These are phyloP conservation scores for Melaleuca quinquenervia DNA, from an alignment of 345 rosid species.

Conservation along the genomic window DNA sequence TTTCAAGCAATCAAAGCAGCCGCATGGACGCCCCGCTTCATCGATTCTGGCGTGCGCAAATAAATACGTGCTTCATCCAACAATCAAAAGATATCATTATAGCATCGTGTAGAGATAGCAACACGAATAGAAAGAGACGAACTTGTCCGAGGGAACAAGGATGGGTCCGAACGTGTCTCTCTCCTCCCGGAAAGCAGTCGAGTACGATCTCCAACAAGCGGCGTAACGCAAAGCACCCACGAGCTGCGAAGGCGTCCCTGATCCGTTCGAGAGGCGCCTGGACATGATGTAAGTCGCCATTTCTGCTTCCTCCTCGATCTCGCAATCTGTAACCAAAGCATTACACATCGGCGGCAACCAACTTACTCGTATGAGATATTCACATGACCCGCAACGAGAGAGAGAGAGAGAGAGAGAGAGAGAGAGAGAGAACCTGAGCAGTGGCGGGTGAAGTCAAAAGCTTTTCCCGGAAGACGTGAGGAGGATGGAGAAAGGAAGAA, in stretches of 20 bases:
- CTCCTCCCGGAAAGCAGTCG: constrained; percentile 75
- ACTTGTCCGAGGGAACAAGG: constrained; percentile 80
- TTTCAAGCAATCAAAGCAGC: background rate
- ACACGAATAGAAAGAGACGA: background rate
- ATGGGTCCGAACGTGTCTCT: constrained; percentile 90
- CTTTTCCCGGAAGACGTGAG: background rate
- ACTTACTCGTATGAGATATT: background rate
- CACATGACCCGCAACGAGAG: background rate
- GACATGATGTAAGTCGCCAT: constrained; percentile 48
- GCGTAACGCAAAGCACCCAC: constrained; percentile 34
- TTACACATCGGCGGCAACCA: background rate
- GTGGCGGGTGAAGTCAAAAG: background rate
- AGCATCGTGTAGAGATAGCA: background rate
- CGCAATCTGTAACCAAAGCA: background rate
- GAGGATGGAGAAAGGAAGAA: background rate
- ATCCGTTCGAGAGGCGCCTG: constrained; percentile 48
- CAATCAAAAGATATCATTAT: background rate
- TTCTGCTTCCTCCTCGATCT: constrained; percentile 1
- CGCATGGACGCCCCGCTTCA: background rate
- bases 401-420: background rate
- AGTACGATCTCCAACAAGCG: constrained; percentile 35
- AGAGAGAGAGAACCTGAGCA: background rate
- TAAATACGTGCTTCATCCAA: background rate
- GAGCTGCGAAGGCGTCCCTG: constrained; percentile 18
- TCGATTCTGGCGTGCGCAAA: background rate